Conservation (phyloP, 371 early-diverging fungal species). For the Smittium mucronatum region DNA sequence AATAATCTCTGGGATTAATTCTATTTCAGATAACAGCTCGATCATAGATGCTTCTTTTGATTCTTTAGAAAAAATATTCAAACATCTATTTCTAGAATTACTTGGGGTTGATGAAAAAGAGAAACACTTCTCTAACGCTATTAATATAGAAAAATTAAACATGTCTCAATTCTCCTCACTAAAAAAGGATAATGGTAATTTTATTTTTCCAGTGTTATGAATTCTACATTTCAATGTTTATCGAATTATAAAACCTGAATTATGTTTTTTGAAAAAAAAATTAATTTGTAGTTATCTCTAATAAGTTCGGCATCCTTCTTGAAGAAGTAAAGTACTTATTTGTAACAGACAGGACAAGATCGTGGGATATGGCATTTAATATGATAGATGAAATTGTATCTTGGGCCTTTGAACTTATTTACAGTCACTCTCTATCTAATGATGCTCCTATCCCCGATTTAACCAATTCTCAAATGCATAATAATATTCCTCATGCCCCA, state of each 20-base stretch:
- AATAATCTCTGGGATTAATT: neutral
- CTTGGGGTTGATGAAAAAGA: too few relatives aligned
- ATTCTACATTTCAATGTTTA: neutral
- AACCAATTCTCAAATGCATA: too few relatives aligned
- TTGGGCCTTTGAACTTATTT: conserved; percentile 14
- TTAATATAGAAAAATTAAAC: neutral
- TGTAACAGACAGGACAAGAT: conserved; percentile 27
- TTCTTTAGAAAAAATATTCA: conserved; percentile 5
- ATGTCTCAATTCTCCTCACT: neutral
- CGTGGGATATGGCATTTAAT: conserved; percentile 27
- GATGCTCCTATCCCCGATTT: neutral
- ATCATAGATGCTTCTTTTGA: conserved; percentile 9
- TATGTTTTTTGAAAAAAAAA: neutral
- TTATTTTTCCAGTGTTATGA: neutral
- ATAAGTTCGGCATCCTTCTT: neutral
- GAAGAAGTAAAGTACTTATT: conserved; percentile 15
- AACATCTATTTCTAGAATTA: neutral
- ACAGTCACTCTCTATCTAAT: neutral
- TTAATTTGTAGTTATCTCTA: neutral
- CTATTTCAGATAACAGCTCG: neutral
- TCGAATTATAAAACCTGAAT: neutral
- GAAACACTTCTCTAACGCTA: neutral
- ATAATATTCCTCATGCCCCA: neutral
- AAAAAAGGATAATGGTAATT: neutral
- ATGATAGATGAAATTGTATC: conserved; percentile 26